Conservation (phyloP, 2,329 filamentous ascomycete genomes). For the Hypomyces perniciosus region DNA sequence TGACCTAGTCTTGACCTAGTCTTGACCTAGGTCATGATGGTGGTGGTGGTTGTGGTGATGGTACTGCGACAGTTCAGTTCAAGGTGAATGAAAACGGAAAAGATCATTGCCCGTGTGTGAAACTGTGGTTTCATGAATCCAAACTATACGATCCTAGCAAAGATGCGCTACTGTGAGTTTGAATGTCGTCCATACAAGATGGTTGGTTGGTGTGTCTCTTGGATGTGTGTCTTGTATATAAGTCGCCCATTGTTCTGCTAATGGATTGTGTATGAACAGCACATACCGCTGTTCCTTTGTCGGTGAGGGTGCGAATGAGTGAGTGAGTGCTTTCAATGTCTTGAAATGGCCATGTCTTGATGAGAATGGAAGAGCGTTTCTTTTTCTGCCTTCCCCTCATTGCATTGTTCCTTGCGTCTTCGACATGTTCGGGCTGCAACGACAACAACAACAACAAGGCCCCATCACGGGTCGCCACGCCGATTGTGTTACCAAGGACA, state of each 20-base stretch:
- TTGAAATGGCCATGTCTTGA: too few species aligned
- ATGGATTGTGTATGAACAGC: background rate
- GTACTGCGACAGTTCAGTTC: background rate
- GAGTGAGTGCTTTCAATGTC: background rate
- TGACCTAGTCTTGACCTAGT: too few species aligned
- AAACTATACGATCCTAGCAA: background rate
- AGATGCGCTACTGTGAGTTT: conserved; percentile 4
- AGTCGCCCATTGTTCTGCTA: too few species aligned
- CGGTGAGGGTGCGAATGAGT: background rate
- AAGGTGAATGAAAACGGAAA: conserved; percentile 1
- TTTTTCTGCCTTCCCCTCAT: too few species aligned
- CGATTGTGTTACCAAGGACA: too few species aligned
- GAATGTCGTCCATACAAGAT: background rate
- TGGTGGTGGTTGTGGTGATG: conserved; percentile 1
- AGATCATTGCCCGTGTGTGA: conserved; percentile 1
- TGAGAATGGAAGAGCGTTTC: too few species aligned
- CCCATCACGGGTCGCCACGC: too few species aligned
- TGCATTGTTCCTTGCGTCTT: too few species aligned
- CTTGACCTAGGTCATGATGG: background rate
- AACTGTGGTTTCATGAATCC: background rate
- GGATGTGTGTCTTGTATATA: background rate
- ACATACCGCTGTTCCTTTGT: background rate
- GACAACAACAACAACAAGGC: too few species aligned
- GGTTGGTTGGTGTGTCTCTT: background rate
- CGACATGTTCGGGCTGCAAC: too few species aligned